Percentiles rank a stretch among this genome's conserved stretches.
phyloP scores from a whole-genome alignment of 163 green algal genomes.

The Volvox carteri region DNA sequence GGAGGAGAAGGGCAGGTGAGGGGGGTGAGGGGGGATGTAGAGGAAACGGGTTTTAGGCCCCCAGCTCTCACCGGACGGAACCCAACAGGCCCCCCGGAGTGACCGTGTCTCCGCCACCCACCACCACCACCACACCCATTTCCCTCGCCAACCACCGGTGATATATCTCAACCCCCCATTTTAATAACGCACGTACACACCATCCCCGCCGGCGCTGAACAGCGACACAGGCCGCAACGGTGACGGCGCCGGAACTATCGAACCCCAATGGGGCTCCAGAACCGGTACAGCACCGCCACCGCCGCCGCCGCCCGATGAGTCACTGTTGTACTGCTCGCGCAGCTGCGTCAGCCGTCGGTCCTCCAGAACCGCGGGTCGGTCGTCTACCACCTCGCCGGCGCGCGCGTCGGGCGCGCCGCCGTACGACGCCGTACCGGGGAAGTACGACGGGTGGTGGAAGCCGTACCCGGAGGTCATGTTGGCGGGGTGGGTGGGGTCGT shows the following conservation, averaged over 20 bases:
- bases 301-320: background rate
- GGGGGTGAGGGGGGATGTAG: background rate
- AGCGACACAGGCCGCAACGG: constrained; percentile 49
- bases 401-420: constrained; percentile 17
- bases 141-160: too few relatives aligned
- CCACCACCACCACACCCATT: too few relatives aligned
- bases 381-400: constrained; percentile 19
- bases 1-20: background rate
- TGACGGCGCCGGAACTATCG: constrained; percentile 16
- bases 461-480: background rate
- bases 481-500: constrained; percentile 34
- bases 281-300: background rate
- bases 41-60: too few relatives aligned
- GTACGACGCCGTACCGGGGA: constrained; percentile 5
- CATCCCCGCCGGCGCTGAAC: constrained; percentile 18
- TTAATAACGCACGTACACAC: too few relatives aligned
- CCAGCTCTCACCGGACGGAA: too few relatives aligned
- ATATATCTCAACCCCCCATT: too few relatives aligned
- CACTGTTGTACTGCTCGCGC: constrained; percentile 38
- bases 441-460: constrained; percentile 15
- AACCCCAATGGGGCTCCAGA: background rate
- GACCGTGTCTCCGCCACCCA: too few relatives aligned
- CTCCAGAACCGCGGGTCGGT: constrained; percentile 21
- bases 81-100: too few relatives aligned
- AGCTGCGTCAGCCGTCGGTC: constrained; percentile 2